Evolutionary conservation across 2,329 filamentous ascomycete genomes (phyloP).

Genomic region (Claviceps fusiformis): DNA sequence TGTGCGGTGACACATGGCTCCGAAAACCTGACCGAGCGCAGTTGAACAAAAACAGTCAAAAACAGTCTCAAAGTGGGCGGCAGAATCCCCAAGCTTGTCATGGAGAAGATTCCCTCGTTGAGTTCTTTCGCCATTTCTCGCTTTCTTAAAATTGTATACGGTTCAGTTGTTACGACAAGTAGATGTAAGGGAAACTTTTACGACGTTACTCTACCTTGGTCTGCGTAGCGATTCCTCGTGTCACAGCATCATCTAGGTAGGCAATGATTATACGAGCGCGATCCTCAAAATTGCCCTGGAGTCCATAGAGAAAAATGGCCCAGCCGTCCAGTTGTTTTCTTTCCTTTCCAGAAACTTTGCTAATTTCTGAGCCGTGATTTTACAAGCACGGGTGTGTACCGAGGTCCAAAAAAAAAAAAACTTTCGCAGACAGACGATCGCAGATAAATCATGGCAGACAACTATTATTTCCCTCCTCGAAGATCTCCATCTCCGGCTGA

Average conservation of each 20-base stretch:
- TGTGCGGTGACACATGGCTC: not conserved
- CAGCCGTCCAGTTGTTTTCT: not conserved
- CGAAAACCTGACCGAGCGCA: not conserved
- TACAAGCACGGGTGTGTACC: not conserved
- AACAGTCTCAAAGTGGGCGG: not conserved
- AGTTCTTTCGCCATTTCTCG: not conserved
- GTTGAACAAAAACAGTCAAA: not conserved
- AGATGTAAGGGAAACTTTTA: not conserved
- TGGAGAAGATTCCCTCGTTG: not conserved
- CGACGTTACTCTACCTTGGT: conserved; percentile 1
- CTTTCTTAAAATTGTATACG: not conserved
- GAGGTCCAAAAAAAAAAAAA: not conserved
- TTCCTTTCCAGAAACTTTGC: not conserved
- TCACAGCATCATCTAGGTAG: not conserved
- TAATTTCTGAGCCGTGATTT: not conserved
- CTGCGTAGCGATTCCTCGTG: not conserved
- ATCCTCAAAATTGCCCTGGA: not conserved
- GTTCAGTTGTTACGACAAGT: not conserved
- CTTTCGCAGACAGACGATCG: no score
- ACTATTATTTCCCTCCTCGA: not conserved
- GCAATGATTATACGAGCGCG: not conserved
- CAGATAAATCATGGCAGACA: not conserved
- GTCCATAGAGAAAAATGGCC: not conserved
- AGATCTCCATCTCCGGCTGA: conserved; percentile 2
- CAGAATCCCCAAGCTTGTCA: not conserved